A percentile compares a stretch with the other conserved stretches of the same genome.
phyloP scores from a whole-genome alignment of 2,329 filamentous ascomycete genomes.

The Alternaria angustiovoidea region DNA sequence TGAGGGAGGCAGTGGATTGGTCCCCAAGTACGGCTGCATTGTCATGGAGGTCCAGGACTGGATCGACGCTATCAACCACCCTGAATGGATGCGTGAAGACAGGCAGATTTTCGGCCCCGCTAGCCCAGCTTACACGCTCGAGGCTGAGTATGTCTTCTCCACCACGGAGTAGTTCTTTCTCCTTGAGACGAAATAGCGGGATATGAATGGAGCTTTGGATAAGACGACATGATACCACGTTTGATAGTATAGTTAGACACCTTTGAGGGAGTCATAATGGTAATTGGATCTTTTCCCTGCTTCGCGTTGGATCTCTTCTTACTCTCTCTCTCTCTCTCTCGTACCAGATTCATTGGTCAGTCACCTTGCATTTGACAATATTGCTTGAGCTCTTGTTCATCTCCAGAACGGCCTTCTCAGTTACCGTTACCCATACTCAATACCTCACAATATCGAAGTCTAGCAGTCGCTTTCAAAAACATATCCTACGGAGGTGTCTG shows the following conservation, averaged over 20 bases:
- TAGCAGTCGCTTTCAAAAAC: background rate
- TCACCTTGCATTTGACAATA: background rate
- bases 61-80: constrained; percentile 93
- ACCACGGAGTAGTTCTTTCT: constrained; percentile 24
- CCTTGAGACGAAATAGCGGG: background rate
- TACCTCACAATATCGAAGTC: background rate
- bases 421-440: background rate
- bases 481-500: background rate
- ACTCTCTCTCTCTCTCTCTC: background rate
- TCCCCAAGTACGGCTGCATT: constrained; percentile 81
- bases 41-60: constrained; percentile 93
- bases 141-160: constrained; percentile 57
- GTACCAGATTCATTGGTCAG: background rate
- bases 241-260: constrained; percentile 12
- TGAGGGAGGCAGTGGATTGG: constrained; percentile 66
- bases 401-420: background rate
- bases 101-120: constrained; percentile 59
- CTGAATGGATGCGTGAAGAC: constrained; percentile 77
- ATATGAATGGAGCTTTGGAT: background rate
- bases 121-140: constrained; percentile 54
- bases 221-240: constrained; percentile 15
- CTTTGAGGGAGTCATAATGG: constrained; percentile 14
- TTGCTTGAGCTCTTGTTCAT: background rate
- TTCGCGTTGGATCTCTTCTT: background rate
- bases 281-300: constrained; percentile 7